phyloP scores from a whole-genome alignment of 306 rosid genomes.

The Vigna angularis region DNA sequence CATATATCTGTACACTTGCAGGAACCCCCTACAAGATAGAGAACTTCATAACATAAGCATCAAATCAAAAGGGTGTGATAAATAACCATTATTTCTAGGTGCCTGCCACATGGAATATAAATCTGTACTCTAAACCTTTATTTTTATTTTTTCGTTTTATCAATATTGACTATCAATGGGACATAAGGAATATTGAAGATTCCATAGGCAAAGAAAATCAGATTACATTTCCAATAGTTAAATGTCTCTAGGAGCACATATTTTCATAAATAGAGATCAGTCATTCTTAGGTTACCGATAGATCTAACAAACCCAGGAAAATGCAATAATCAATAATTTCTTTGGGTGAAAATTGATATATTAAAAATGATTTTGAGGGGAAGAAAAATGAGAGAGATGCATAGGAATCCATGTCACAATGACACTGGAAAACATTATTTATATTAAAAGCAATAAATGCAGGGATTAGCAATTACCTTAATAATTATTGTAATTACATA shows the following conservation, averaged over 20 bases:
- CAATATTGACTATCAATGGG: constrained; percentile 18
- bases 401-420: neutral
- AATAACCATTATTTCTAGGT: constrained; percentile 20
- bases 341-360: neutral
- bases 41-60: constrained; percentile 25
- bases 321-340: neutral
- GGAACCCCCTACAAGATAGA: constrained; percentile 77
- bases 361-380: neutral
- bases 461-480: neutral
- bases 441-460: too few relatives aligned
- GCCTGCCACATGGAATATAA: constrained; percentile 23
- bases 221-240: neutral
- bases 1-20: constrained; percentile 84
- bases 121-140: neutral
- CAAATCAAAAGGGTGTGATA: constrained; percentile 23
- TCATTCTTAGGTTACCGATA: constrained; percentile 5
- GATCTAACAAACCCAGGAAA: constrained; percentile 25
- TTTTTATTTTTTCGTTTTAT: neutral
- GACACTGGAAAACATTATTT: neutral
- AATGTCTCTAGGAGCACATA: constrained; percentile 1
- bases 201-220: constrained; percentile 20
- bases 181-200: constrained; percentile 14
- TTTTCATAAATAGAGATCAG: constrained; percentile 20
- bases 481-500: constrained; percentile 1
- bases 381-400: neutral